Evolutionary conservation across 129 eudicot genomes (phyloP).

Genomic region (Calendula officinalis): DNA sequence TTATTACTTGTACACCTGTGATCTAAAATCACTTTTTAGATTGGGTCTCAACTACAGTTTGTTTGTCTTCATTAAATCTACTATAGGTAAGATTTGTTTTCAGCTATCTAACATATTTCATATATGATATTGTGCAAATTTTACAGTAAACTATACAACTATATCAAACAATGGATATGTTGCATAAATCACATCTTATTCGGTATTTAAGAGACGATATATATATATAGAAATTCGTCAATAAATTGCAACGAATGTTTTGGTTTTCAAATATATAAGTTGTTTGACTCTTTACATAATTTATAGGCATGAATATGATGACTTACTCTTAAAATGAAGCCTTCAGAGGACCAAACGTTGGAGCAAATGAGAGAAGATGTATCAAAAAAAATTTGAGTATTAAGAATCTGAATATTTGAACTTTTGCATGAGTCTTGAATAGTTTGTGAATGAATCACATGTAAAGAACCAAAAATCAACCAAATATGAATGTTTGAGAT

Average conservation of each 20-base stretch:
- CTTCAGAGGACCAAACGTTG: constrained; percentile 56
- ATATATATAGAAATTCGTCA: too few species aligned
- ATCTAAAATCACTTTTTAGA: too few species aligned
- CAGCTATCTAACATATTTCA: too few species aligned
- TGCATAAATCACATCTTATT: too few species aligned
- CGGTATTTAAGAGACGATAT: background rate
- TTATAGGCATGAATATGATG: constrained; percentile 1
- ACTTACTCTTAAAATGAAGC: constrained; percentile 73
- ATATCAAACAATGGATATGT: too few species aligned
- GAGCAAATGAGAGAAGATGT: constrained; percentile 61
- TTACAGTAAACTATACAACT: too few species aligned
- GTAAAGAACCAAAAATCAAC: constrained; percentile 26
- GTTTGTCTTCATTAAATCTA: too few species aligned
- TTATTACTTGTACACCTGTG: too few species aligned
- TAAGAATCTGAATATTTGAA: constrained; percentile 33
- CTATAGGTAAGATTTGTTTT: too few species aligned
- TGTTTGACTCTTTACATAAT: background rate
- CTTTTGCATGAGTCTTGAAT: constrained; percentile 55
- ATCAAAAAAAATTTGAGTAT: constrained; percentile 43
- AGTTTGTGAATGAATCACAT: constrained; percentile 47
- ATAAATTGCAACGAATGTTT: background rate
- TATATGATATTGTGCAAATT: too few species aligned
- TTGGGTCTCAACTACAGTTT: too few species aligned
- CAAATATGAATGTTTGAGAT: constrained; percentile 27
- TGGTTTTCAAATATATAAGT: background rate